Evolutionary conservation across 306 rosid genomes (phyloP).

Genomic region (Dalbergia oliveri): DNA sequence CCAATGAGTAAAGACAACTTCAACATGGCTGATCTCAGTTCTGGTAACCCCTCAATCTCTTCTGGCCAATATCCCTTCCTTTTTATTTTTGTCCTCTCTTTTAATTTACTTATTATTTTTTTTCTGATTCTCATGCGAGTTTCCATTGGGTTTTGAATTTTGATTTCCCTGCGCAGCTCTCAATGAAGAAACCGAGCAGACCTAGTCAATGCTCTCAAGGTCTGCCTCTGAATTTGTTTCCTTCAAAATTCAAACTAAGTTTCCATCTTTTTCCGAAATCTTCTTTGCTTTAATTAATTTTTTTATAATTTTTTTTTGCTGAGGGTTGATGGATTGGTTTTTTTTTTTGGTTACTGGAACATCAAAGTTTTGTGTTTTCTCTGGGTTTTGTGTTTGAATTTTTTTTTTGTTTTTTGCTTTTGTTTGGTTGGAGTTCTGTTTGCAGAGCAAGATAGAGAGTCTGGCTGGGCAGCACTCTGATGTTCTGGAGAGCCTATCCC

Average conservation of each 20-base stretch:
- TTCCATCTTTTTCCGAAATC: not conserved
- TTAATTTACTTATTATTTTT: not conserved
- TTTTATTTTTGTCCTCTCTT: not conserved
- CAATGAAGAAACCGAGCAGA: conserved; percentile 64
- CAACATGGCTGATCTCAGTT: not conserved
- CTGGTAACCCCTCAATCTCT: not conserved
- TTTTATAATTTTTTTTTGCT: too few relatives aligned
- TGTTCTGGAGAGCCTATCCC: conserved; percentile 68
- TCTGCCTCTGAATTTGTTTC: conserved; percentile 27
- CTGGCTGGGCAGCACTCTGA: conserved; percentile 88
- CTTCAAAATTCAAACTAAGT: too few relatives aligned
- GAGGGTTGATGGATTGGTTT: not conserved
- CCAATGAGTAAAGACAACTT: not conserved
- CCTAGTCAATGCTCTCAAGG: conserved; percentile 72
- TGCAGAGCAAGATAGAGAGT: conserved; percentile 83
- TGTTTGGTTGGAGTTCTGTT: not conserved
- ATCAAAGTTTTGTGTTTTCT: not conserved
- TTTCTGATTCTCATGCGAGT: not conserved
- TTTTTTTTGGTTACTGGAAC: too few relatives aligned
- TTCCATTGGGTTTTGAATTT: not conserved
- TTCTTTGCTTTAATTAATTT: not conserved
- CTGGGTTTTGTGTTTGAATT: not conserved
- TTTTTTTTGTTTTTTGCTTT: too few relatives aligned
- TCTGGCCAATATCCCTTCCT: conserved; percentile 6
- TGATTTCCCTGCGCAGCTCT: conserved; percentile 52